Evolutionary conservation across 2,329 filamentous ascomycete genomes (phyloP), one percentile per base, ranked within the genome.

Genomic region (Colletotrichum somersetense): DNA sequence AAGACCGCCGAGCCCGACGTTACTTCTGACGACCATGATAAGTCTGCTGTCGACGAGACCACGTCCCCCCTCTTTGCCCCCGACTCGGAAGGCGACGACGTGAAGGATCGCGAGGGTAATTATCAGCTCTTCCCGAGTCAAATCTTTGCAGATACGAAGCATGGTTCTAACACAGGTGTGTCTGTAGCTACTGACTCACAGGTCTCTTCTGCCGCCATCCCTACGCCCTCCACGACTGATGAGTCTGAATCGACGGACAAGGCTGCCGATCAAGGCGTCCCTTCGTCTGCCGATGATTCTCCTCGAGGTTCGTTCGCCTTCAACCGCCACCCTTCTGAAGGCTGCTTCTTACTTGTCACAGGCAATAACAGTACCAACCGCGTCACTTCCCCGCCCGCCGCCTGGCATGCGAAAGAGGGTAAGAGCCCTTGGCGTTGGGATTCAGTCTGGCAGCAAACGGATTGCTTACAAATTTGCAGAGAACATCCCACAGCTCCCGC

Each of bases 241-340:
- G 50, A 30, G 58, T 72, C 65, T 16, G 66, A 70, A 55, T 63
- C 70, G 38, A 72, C 70, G 33, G 66, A 72, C 61, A 72, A 70
- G 48, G 33, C 70, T 38, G 38, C 58, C 23, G 70, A 72, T 14
- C 70, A 33, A 65, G 66, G 56, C 20, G 18, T 38, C 30, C 23
- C 38, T 38, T 48, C 35, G 46, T 7, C 55, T 33, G 40, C 23
- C 7, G 55, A 55, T n/a, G 53, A 70, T n/a, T 18, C 55, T 56
- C 59, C 53, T 53, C 59, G 11, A 65, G 70, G 70, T 72, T 62
- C 5, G 58, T 44, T 55, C 30, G 26, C 44, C 33, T n/a, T 46
- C 53, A 18, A 6, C 44, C 11, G 12, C 16, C n/a, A 12, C 18
- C 26, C 26, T n/a, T 44, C 33, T 16, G n/a, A 30, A 18, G 33